Evolutionary conservation across 345 rosid genomes (phyloP).

Genomic region (Eucalyptus paniculata): DNA sequence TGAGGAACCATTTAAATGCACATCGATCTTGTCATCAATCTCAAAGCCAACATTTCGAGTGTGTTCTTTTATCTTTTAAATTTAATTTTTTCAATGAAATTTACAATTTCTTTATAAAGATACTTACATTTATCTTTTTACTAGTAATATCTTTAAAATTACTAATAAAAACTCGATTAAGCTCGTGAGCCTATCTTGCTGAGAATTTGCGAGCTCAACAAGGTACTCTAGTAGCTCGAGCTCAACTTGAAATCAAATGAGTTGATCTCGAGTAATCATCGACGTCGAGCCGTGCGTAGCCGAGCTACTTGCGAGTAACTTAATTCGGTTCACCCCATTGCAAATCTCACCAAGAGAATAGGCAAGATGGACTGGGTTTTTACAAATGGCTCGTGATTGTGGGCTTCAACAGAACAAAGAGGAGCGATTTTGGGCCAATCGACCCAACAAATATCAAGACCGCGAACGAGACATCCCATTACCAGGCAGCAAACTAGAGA

Average conservation of each 20-base stretch:
- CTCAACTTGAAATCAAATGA: neutral
- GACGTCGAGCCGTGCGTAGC: neutral
- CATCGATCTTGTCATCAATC: too few species aligned
- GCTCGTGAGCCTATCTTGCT: neutral
- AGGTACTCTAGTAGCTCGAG: neutral
- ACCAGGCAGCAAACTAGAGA: neutral
- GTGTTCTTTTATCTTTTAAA: too few species aligned
- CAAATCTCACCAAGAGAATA: neutral
- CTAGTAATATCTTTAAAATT: neutral
- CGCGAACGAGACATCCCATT: neutral
- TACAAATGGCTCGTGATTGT: neutral
- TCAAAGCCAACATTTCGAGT: neutral
- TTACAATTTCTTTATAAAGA: neutral
- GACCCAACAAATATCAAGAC: neutral
- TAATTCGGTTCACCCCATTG: neutral
- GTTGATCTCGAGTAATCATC: neutral
- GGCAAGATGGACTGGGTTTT: neutral
- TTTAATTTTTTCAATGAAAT: neutral
- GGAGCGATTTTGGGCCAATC: neutral
- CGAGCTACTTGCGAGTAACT: neutral
- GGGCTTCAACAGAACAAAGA: neutral
- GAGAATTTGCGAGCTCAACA: neutral
- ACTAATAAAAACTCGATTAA: neutral
- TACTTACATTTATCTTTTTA: neutral
- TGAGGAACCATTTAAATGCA: neutral